Evolutionary conservation across 345 rosid genomes (phyloP), one percentile per base, ranked within the genome.

Genomic region (Noccaea bulbosa): DNA sequence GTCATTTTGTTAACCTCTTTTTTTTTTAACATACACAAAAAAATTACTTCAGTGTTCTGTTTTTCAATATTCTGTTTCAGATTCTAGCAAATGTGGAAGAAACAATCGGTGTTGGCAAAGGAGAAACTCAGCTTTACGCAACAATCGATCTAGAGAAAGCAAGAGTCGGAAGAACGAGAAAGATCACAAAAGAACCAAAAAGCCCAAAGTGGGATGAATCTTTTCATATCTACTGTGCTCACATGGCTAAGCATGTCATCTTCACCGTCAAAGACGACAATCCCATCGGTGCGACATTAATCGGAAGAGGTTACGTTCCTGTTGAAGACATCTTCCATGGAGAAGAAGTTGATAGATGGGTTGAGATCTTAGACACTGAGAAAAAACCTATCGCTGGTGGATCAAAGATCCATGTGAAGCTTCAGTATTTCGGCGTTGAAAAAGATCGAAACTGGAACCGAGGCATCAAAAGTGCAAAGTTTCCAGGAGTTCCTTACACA

Each of bases 401-500:
- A 54, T 88, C 92, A 14, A 89, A 87, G 85, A 88, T 94, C 81
- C 99, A 85, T 78, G 92, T 94, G 81, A 94, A 84, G 80, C 86
- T 94, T 73, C 96, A 84, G 22, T 91, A 80, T 72, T 89, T 94
- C 51, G 93, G 86, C 2, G 83, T 91, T 74, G 48, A 83, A 27
- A 91, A 80, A 62, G 95, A 94, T 72, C 80, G 17, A n/a, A 91
- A 79, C 54, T 91, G 87, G 87, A 78, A 70, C 7, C 72, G 78
- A 34, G 98, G 99, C 51, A 81, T 94, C 56, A 71, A 71, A 64
- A 88, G 93, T 72, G 63, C 80, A 4, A 94, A 91, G 59, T 89
- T 62, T 63, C 99, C 98, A 37, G 99, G 98, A 27, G 98, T 94
- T 34, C 98, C 99, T 38, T 89, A 87, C 73, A 88, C 99, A 11